Evolutionary conservation across 2,329 filamentous ascomycete genomes (phyloP), one percentile per base, ranked within the genome.

Genomic region (Clarireedia monteithiana): DNA sequence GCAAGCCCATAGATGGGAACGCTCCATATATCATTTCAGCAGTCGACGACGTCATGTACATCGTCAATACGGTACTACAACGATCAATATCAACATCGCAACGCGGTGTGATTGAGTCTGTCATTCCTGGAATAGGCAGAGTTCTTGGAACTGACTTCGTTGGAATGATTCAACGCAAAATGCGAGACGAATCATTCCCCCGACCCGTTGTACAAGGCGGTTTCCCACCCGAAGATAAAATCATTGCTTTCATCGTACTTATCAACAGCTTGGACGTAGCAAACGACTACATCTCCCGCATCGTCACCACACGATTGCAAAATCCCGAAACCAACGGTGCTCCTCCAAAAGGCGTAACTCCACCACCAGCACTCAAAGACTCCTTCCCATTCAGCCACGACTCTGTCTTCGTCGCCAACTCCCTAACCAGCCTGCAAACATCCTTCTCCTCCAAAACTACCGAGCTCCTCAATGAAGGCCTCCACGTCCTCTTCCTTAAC

Each of bases 11-110:
- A 45, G 83, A 86, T 52, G 81, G 85, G 57, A 90, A 91, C 64
- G 82, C 90, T 2, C 94, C 94, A 0, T 95, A 89, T 67, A 96
- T 99, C 65, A 92, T 94, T 45, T 91, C 91, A 2, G 91, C 92
- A 0, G 91, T 99, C 7, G 94, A 99, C 74, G 94, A 96, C 73
- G 91, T 97, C 67, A 97, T 99, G 92, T 99, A 97, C 72, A 96
- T 99, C 64, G 89, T 96, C 68, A 95, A 95, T 68, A 86, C 92
- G 50, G 88, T 97, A 36, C 78, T 97, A 6, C 87, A 95, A 61
- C 86, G 92, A 62, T 88, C 90, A 0, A 77, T 97, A 23, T 86
- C 89, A 0, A 97, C 95, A 0, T 89, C 88, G 2, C 91, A 96
- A 68, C 79, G 85, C 62, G 79, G 85, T 17, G 84, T 96, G 3